Conservation (phyloP, 768 basidiomycete genomes). For the Gymnopilus junonius region DNA sequence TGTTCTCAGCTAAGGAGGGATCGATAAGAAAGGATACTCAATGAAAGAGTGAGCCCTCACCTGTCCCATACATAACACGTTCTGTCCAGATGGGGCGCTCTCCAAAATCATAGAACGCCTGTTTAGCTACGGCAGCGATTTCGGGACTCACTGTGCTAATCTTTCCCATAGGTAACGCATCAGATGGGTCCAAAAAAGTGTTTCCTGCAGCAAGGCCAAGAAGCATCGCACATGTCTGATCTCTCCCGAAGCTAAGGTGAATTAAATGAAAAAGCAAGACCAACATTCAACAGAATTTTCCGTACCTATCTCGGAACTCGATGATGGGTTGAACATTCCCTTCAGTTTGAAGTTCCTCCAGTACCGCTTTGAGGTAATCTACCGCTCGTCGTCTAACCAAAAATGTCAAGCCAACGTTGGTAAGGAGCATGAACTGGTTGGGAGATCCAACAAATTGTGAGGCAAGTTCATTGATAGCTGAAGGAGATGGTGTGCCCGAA, state of each 20-base stretch:
- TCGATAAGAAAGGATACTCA: not conserved
- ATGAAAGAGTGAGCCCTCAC: conserved; percentile 42
- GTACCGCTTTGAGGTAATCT: conserved; percentile 80
- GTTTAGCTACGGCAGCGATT: conserved; percentile 73
- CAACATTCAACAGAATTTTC: conserved; percentile 14
- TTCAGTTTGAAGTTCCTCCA: conserved; percentile 83
- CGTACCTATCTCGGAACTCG: conserved; percentile 81
- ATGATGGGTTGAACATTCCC: conserved; percentile 79
- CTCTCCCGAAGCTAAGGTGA: conserved; percentile 86
- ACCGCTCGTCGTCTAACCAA: conserved; percentile 81
- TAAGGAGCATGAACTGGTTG: conserved; percentile 85
- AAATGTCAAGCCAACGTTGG: conserved; percentile 84
- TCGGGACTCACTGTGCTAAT: conserved; percentile 62
- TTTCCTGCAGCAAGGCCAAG: conserved; percentile 86
- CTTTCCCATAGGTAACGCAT: conserved; percentile 47
- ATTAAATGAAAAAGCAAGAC: too few species aligned
- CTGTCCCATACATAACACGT: conserved; percentile 74
- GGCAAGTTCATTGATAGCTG: conserved; percentile 78
- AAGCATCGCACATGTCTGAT: conserved; percentile 92
- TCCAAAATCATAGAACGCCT: conserved; percentile 86
- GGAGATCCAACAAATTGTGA: conserved; percentile 78
- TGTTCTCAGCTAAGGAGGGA: conserved; percentile 55
- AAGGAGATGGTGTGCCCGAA: conserved; percentile 51
- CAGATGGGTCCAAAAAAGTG: conserved; percentile 70
- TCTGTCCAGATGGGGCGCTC: conserved; percentile 86